These are phyloP conservation scores for Rhamnella rubrinervis DNA, from an alignment of 331 rosid species.

Conservation along the genomic window DNA sequence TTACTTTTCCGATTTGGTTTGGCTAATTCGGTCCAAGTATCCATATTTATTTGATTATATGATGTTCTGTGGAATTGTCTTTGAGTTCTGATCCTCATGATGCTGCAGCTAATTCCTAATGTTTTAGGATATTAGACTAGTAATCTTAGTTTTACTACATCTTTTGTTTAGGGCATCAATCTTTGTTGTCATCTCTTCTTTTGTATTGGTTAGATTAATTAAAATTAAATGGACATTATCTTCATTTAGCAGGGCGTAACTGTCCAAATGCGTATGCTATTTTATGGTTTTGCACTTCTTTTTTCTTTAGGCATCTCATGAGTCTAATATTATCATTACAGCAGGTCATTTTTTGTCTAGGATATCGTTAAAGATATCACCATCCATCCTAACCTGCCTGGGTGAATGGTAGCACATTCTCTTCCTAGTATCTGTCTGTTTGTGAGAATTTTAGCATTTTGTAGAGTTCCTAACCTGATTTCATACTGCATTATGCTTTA, in stretches of 20 bases:
- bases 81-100: no score
- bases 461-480: conserved; percentile 16
- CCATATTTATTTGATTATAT: no score
- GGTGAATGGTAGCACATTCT: conserved; percentile 32
- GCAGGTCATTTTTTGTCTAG: conserved; percentile 31
- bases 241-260: neutral
- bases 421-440: conserved; percentile 18
- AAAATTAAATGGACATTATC: no score
- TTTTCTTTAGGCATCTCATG: neutral
- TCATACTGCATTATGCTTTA: conserved; percentile 35
- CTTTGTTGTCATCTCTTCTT: no score
- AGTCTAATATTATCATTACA: neutral
- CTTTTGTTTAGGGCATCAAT: no score
- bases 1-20: no score
- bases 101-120: no score
- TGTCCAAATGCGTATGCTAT: neutral
- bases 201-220: no score
- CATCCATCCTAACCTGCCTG: conserved; percentile 15
- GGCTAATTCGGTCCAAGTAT: no score
- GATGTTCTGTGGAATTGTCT: neutral
- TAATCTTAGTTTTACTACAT: no score
- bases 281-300: neutral
- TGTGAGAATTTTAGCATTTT: conserved; percentile 14
- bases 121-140: no score
- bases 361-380: conserved; percentile 26